phyloP scores from a whole-genome alignment of 495 filamentous ascomycete genomes.

The Lindgomyces ingoldianus region DNA sequence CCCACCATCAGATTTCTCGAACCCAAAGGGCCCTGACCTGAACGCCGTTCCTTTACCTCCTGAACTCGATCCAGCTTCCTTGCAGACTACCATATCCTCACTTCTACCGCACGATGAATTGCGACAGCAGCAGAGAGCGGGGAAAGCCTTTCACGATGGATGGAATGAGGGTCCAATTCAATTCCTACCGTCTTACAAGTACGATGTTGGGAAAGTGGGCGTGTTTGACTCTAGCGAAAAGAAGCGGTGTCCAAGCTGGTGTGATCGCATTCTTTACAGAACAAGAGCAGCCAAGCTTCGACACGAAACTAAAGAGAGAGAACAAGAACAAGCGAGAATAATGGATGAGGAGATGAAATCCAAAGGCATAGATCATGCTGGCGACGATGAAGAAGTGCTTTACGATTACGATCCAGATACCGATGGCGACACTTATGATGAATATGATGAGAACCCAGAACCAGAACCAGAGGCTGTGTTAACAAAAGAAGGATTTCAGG shows the following conservation, averaged over 20 bases:
- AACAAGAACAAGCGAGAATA: slow-evolving; percentile 66
- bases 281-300: slow-evolving; percentile 67
- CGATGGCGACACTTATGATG: slow-evolving; percentile 54
- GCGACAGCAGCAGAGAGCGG: slow-evolving; percentile 65
- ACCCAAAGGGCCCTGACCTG: too few species aligned
- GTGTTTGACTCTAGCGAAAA: slow-evolving; percentile 96
- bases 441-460: slow-evolving; percentile 66
- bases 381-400: slow-evolving; percentile 76
- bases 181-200: slow-evolving; percentile 96
- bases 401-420: slow-evolving; percentile 88
- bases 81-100: slow-evolving; percentile 83
- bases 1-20: not conserved
- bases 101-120: slow-evolving; percentile 91
- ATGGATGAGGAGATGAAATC: slow-evolving; percentile 83
- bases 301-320: slow-evolving; percentile 67
- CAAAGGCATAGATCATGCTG: slow-evolving; percentile 68
- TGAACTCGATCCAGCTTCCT: slow-evolving; percentile 59
- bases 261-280: slow-evolving; percentile 90
- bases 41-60: slow-evolving; percentile 27
- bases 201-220: slow-evolving; percentile 91
- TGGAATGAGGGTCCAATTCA: slow-evolving; percentile 87
- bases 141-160: slow-evolving; percentile 82
- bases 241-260: slow-evolving; percentile 90
- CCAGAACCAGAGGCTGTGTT: slow-evolving; percentile 47
- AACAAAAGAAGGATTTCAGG: slow-evolving; percentile 60